Conservation (phyloP, 805 yeast species). For the Yamadazyma takamatsuzukensis region DNA sequence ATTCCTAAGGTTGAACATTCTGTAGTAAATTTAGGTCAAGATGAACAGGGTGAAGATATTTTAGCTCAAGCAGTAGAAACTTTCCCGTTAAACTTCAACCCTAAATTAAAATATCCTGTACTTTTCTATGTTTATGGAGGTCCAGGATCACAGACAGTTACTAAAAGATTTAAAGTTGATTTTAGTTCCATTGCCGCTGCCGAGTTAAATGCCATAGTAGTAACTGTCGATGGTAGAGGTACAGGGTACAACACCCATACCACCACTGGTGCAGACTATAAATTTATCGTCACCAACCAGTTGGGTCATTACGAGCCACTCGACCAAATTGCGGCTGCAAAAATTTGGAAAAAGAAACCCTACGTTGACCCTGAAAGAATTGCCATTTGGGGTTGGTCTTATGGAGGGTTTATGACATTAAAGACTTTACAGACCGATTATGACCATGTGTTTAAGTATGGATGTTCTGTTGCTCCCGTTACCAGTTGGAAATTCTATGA, state of each 20-base stretch:
- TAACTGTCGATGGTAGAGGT: slow-evolving; percentile 95
- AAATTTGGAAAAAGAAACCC: slow-evolving; percentile 54
- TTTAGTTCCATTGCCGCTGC: slow-evolving; percentile 79
- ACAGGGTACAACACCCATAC: slow-evolving; percentile 79
- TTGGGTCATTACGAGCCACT: slow-evolving; percentile 78
- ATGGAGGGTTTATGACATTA: slow-evolving; percentile 91
- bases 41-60: slow-evolving; percentile 43
- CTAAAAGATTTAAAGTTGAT: slow-evolving; percentile 51
- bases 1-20: slow-evolving; percentile 56
- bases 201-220: slow-evolving; percentile 76
- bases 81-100: slow-evolving; percentile 69
- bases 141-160: slow-evolving; percentile 86
- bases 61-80: slow-evolving; percentile 70
- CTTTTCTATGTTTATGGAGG: slow-evolving; percentile 93
- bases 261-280: slow-evolving; percentile 51
- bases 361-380: slow-evolving; percentile 65
- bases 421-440: slow-evolving; percentile 87
- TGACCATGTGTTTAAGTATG: slow-evolving; percentile 68
- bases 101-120: slow-evolving; percentile 68
- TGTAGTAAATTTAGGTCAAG: slow-evolving; percentile 51
- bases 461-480: slow-evolving; percentile 96
- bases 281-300: slow-evolving; percentile 75
- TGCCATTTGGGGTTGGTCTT: slow-evolving; percentile 98
- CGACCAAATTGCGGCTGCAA: slow-evolving; percentile 87
- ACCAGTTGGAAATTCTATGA: slow-evolving; percentile 93